Base-by-base conservation (phyloP, 352 stramenopile genomes). In the Pythium pyrilobum region DNA sequence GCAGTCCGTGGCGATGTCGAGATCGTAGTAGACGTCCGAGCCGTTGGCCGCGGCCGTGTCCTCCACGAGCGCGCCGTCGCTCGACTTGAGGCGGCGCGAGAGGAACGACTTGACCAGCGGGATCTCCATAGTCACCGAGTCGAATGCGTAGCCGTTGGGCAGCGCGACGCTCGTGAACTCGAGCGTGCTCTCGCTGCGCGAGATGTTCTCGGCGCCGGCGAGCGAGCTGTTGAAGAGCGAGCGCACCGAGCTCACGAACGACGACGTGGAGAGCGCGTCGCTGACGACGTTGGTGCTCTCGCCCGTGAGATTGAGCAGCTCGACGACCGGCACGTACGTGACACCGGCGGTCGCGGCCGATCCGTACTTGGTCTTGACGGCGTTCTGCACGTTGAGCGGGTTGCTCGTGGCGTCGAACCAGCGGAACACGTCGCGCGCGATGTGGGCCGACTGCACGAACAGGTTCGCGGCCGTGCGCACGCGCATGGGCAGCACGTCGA, bases 1-100 rank as follows among this genome's bases (percentile, higher is more conserved):
- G 32, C 52, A 60, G 52, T 60, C 52, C 12, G 27, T 42, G 7
- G 52, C 52, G 27, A 60, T 53, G 18, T 60, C 43, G 33, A 60
- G 34, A n/a, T 60, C 52, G 43, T 60, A 60, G 52, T 32, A 60
- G 16, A 59, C 32, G 23, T 59, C 52, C 21, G 52, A 52, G 25
- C 52, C 52, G n/a, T 45, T 52, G 13, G 42, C 21, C 3, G 41
- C 10, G 4, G 32, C 31, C 13, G 21, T 13, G 24, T 33, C 52
- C 20, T 59, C 52, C 2, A 45, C 49, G 21, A 56, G 43, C 5
- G 49, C 16, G 11, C 7, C 33, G 9, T 29, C 49, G 7, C 27
- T 51, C 18, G 29, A n/a, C 8, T 16, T 42, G 11, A 60, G 44
- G 10, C 36, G 42, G n/a, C 42, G 52, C 25, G 52, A 47, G 28